These are phyloP conservation scores for Cadophora sp. DNA, from an alignment of 2,329 filamentous ascomycete genomes.

Conservation along the genomic window DNA sequence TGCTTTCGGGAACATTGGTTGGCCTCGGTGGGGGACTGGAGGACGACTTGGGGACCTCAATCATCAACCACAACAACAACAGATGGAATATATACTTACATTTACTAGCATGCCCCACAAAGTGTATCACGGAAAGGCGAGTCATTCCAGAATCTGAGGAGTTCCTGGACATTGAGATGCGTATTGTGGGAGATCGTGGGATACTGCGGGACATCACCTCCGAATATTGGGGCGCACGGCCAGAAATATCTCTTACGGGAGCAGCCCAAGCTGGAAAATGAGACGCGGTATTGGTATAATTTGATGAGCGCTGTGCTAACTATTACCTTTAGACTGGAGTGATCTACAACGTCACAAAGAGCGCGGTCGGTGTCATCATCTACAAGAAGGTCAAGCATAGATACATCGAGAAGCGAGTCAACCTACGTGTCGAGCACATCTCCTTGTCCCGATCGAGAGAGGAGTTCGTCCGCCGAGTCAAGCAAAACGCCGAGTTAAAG, in stretches of 20 bases:
- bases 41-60: conserved; percentile 2
- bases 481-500: conserved; percentile 93
- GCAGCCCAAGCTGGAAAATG: neutral
- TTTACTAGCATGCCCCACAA: conserved; percentile 23
- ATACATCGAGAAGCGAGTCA: conserved; percentile 99
- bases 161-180: no score
- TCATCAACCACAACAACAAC: neutral
- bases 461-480: conserved; percentile 95
- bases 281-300: no score
- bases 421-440: conserved; percentile 98
- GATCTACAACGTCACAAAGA: conserved; percentile 99
- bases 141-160: neutral
- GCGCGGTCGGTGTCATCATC: conserved; percentile 96
- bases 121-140: conserved; percentile 26
- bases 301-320: no score
- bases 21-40: neutral
- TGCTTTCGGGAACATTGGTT: neutral
- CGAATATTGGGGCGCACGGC: no score
- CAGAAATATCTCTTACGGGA: no score
- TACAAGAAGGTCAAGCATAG: conserved; percentile 99
- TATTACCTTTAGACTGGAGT: conserved; percentile 76
- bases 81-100: conserved; percentile 3
- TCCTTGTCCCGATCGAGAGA: conserved; percentile 92
- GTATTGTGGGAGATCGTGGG: no score
- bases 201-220: no score